A percentile compares a stretch with the other conserved stretches of the same genome.
Conservation (phyloP, 352 stramenopile species). For the Phytophthora fragariaefolia region DNA sequence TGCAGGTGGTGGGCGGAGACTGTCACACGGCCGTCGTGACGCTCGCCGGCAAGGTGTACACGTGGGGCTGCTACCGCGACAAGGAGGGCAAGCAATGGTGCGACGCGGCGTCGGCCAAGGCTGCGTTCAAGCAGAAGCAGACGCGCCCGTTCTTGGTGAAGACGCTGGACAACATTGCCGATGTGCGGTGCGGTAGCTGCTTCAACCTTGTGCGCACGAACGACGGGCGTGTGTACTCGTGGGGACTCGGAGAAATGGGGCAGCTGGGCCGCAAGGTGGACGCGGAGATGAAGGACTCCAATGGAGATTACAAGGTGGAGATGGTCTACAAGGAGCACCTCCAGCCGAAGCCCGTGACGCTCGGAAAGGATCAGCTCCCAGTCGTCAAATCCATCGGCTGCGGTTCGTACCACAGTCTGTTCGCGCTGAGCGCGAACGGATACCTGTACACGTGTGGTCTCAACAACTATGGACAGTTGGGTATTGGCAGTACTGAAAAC, state of each 20-base stretch:
- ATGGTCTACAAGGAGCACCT: conserved; percentile 87
- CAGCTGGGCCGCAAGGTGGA: conserved; percentile 78
- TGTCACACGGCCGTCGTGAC: conserved; percentile 94
- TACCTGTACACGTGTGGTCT: conserved; percentile 93
- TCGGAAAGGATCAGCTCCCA: conserved; percentile 57
- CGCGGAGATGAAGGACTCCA: conserved; percentile 67
- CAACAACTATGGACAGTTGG: conserved; percentile 98
- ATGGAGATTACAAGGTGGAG: conserved; percentile 75
- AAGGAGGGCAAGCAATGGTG: conserved; percentile 96
- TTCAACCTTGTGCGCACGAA: conserved; percentile 90
- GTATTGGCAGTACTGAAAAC: conserved; percentile 90
- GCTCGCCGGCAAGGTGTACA: conserved; percentile 90
- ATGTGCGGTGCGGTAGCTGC: conserved; percentile 83
- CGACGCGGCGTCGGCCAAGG: conserved; percentile 66
- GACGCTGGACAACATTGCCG: conserved; percentile 63
- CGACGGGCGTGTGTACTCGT: conserved; percentile 91
- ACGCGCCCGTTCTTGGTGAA: conserved; percentile 65
- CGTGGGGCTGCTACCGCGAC: conserved; percentile 97
- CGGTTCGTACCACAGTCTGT: conserved; percentile 90
- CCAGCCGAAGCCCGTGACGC: conserved; percentile 69
- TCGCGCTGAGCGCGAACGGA: conserved; percentile 64
- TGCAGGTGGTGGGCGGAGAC: conserved; percentile 93
- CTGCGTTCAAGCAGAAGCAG: conserved; percentile 88
- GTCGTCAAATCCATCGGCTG: conserved; percentile 85
- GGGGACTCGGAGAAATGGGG: conserved; percentile 92